Base-by-base conservation (phyloP, 2,329 filamentous ascomycete genomes). In the Periconia sp. region DNA sequence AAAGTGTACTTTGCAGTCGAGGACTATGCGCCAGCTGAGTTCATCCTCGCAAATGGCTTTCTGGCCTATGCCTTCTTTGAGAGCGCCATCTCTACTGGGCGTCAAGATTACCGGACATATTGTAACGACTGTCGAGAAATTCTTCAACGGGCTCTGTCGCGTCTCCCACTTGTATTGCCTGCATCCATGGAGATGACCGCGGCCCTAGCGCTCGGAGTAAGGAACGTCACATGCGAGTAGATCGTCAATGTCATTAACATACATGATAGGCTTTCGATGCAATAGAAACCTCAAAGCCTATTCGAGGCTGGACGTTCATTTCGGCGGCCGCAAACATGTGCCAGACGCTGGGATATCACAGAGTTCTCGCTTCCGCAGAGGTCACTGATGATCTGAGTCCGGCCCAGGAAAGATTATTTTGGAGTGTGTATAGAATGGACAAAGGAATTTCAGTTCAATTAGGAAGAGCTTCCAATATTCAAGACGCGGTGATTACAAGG, bases 1-100 rank as follows among this genome's bases (percentile, higher is more conserved):
- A 70, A 66, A 36, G 59, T 73, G 10, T 72, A 66, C 40, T 73
- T 73, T 34, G 58, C 65, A 1, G 36, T 69, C 4, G 57, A 66
- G 7, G 57, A 59, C 6, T 64, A 71, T 41, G 56, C 38, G 0
- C 55, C 69, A 11, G 37, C 62, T 3, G 68, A 73, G 10, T 63
- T 66, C 11, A 58, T 72, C 4, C 55, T 73, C 1, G 62, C 68
- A 1, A 72, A 69, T 38, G 59, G 65, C 3, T 72, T 61, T 21
- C 33, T 73, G 2, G 63, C 61, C 1, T 70, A 68, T 31, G 15
- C 70, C 4, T 72, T 71, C 45, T 52, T 55, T 1, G 71, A 71
- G 38, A 52, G 71, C 38, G 49, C 56, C 1, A 43, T 56, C 9
- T 32, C 58, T 5, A 54, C 60, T 13, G 68, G 61, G 11, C 36